Conservation (phyloP, 768 basidiomycete genomes). For the Termitomyces sp. region DNA sequence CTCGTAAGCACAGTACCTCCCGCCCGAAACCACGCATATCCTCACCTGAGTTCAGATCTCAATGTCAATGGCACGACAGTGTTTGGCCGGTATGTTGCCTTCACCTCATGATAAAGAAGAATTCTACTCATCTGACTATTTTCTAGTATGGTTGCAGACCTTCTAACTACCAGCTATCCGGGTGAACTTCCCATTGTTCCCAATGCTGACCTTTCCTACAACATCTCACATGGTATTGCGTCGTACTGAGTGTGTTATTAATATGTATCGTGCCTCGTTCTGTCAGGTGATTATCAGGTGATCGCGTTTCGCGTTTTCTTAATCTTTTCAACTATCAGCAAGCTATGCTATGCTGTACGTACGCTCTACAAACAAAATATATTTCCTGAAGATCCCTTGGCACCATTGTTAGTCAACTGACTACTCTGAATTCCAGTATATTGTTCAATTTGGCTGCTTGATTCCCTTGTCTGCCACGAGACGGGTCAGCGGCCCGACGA, state of each 20-base stretch:
- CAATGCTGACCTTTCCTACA: slow-evolving; percentile 34
- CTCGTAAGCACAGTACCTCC: slow-evolving; percentile 24
- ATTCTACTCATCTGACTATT: neutral
- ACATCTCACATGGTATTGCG: slow-evolving; percentile 37
- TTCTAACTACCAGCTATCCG: slow-evolving; percentile 34
- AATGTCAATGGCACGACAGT: slow-evolving; percentile 4
- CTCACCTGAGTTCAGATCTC: neutral
- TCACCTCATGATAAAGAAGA: neutral
- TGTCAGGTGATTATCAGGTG: neutral
- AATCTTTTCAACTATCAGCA: no score
- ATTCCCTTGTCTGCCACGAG: neutral
- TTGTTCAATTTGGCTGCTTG: neutral
- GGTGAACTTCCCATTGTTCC: slow-evolving; percentile 33
- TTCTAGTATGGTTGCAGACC: slow-evolving; percentile 35
- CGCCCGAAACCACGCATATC: neutral
- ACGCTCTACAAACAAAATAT: neutral
- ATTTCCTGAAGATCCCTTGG: neutral
- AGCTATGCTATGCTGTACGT: neutral
- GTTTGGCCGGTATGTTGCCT: neutral
- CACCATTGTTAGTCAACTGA: neutral
- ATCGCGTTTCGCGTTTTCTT: neutral
- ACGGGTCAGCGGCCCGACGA: neutral
- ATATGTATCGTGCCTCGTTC: no score
- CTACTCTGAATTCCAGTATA: neutral
- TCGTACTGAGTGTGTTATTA: slow-evolving; percentile 29